These are phyloP conservation scores for Somion occarium DNA, from an alignment of 1,284 basidiomycete genomes.

Conservation along the genomic window DNA sequence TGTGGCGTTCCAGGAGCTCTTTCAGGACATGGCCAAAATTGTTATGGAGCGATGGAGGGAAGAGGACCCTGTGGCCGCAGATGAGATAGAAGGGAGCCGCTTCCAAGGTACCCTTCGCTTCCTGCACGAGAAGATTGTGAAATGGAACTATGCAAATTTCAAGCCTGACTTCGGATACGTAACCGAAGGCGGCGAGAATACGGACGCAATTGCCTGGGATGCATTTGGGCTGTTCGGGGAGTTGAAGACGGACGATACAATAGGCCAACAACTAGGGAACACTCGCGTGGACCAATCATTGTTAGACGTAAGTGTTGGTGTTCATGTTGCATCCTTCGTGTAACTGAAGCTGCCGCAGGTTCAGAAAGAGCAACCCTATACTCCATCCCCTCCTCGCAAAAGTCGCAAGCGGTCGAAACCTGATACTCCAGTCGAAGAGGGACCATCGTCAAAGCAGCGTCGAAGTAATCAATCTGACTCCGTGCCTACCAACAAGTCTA, in stretches of 20 bases:
- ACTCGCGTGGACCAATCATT: not conserved
- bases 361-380: not conserved
- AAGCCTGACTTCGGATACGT: constrained; percentile 3
- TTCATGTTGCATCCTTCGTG: not conserved
- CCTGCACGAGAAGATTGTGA: not conserved
- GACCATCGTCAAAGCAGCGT: too few relatives aligned
- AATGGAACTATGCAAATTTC: not conserved
- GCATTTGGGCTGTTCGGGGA: not conserved
- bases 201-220: not conserved
- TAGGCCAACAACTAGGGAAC: too few relatives aligned
- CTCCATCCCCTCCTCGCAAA: not conserved
- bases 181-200: not conserved
- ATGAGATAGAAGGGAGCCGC: not conserved
- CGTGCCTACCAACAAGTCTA: too few relatives aligned
- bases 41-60: not conserved
- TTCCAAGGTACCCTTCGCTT: not conserved
- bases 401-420: not conserved
- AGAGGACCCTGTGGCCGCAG: not conserved
- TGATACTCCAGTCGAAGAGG: too few relatives aligned
- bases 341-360: too few relatives aligned
- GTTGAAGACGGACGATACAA: not conserved
- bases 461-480: too few relatives aligned
- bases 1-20: not conserved
- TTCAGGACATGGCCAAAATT: not conserved
- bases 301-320: not conserved